These are phyloP conservation scores for Senna siamea DNA, from an alignment of 306 rosid species.

Conservation along the genomic window DNA sequence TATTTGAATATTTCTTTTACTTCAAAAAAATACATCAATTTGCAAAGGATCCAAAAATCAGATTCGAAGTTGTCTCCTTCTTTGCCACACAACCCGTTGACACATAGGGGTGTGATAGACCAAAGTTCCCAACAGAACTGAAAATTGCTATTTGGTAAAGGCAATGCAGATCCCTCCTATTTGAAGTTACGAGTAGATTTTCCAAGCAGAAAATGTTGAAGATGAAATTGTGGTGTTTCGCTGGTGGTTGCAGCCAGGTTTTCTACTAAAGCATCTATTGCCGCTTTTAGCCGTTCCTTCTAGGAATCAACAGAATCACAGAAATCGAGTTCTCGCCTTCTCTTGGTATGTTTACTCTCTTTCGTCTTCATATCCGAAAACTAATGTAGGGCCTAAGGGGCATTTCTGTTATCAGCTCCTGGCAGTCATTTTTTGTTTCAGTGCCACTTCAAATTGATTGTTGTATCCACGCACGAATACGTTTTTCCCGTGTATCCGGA, in stretches of 20 bases:
- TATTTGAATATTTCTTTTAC: too few relatives aligned
- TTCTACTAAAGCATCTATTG: background rate
- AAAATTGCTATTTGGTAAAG: too few relatives aligned
- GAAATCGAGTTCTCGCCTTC: constrained; percentile 2
- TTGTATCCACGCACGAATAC: background rate
- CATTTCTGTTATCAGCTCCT: background rate
- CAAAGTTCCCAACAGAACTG: too few relatives aligned
- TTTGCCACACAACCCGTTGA: too few relatives aligned
- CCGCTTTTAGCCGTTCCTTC: constrained; percentile 14
- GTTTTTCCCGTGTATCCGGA: background rate
- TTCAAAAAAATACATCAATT: too few relatives aligned
- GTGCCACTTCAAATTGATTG: background rate
- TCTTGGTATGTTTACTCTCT: background rate
- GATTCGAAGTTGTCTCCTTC: too few relatives aligned
- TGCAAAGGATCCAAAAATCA: too few relatives aligned
- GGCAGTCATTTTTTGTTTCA: background rate
- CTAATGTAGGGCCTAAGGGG: background rate
- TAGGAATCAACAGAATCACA: background rate
- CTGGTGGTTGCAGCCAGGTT: background rate
- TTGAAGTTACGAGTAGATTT: background rate
- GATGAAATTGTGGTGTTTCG: background rate
- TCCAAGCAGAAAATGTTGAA: background rate
- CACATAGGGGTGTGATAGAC: too few relatives aligned
- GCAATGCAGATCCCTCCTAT: background rate
- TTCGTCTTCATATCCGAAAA: too few relatives aligned